Base-by-base conservation (phyloP, 148 eudicot species). In the Camellia lanceoleosa region DNA sequence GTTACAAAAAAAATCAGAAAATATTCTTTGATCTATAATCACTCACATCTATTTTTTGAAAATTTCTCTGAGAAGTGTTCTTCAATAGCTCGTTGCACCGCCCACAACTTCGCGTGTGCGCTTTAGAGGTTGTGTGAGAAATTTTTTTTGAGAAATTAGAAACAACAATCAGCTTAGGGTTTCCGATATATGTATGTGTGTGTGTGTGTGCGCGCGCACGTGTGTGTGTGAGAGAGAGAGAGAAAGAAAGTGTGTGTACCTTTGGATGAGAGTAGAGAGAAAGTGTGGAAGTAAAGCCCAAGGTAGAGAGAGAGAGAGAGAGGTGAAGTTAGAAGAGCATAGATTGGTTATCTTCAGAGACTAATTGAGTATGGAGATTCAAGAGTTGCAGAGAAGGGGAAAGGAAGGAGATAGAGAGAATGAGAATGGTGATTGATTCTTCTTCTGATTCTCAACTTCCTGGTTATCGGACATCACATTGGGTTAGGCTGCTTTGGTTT, bases 261-360 rank as follows among this genome's bases (percentile, higher is more conserved):
- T 86, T 82, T 5, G 92, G 87, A 65, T 82, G 86, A 47, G 87
- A 85, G 60, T 68, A 83, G 67, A 83, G 86, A 77, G 93, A 89
- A 74, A 88, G 76, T 7, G 91, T 80, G 10, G 90, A 86, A 55
- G 88, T 74, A 3, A 83, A 80, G 64, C 76, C 82, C 86, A 87
- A 15, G 43, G 30, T 47, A 55, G 58, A 69, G 18, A 19, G 52
- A 71, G 76, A 47, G 65, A 68, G 49, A 41, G 19, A 6, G 65
- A 18, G 42, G 13, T 54, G 4, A 54, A 19, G 30, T 19, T 0
- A 14, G 71, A 23, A 7, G 18, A 13, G 78, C 52, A 49, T 49
- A 49, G 52, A 7, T 7, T 49, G 52, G 52, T 49, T 49, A 49
- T 49, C 52, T 5, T 49, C 38, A 30, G 38, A 30, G 38, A 30